These are phyloP conservation scores for Diaporthe batatas DNA, from an alignment of 2,329 filamentous ascomycete species.

Conservation along the genomic window DNA sequence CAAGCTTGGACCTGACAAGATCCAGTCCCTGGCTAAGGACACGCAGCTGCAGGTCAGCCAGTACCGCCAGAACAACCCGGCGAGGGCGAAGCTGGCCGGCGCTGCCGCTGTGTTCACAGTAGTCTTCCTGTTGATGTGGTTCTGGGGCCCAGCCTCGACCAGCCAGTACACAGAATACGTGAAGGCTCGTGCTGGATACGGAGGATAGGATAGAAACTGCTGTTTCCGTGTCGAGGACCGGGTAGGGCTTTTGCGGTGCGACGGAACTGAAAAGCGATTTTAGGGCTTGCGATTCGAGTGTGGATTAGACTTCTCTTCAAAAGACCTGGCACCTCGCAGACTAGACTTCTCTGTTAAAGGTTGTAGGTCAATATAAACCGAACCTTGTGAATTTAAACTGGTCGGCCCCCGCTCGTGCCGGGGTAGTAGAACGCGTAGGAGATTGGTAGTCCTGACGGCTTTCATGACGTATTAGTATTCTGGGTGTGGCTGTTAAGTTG, in stretches of 20 bases:
- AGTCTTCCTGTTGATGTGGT: conserved; percentile 33
- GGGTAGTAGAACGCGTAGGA: background rate
- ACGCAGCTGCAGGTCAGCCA: conserved; percentile 40
- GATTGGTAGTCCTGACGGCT: no score
- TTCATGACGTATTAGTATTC: no score
- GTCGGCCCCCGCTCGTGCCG: no score
- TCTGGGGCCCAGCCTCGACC: conserved; percentile 34
- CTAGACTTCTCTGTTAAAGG: background rate
- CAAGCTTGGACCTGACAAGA: conserved; percentile 42
- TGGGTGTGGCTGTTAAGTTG: no score
- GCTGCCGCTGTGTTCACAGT: conserved; percentile 30
- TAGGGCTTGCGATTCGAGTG: background rate
- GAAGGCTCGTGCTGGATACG: conserved; percentile 22
- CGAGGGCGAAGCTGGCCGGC: conserved; percentile 34
- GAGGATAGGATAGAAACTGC: background rate
- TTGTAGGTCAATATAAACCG: background rate
- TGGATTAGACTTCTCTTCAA: background rate
- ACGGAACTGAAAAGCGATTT: background rate
- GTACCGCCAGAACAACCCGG: conserved; percentile 41
- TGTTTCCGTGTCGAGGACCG: background rate
- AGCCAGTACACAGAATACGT: conserved; percentile 37
- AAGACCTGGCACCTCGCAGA: background rate
- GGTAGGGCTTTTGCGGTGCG: background rate
- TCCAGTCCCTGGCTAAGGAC: conserved; percentile 40
- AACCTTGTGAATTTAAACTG: background rate